phyloP scores from a whole-genome alignment of 2,329 filamentous ascomycete species.

The Scedosporium boydii region DNA sequence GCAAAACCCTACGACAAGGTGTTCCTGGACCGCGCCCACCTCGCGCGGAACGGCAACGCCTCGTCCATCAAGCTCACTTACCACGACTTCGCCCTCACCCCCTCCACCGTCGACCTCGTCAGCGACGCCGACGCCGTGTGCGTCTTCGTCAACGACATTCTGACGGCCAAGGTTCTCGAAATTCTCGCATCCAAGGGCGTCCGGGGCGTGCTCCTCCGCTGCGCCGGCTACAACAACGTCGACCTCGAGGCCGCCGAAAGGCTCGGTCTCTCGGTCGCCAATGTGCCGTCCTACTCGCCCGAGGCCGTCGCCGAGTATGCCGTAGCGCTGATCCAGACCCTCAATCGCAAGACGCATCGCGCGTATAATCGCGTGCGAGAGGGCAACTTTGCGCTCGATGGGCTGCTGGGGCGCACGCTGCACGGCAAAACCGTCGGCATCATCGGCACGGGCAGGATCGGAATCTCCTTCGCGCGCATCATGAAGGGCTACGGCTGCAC shows the following conservation, averaged over 20 bases:
- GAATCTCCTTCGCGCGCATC: slow-evolving; percentile 50
- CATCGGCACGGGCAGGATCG: slow-evolving; percentile 56
- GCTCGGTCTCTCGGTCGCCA: slow-evolving; percentile 51
- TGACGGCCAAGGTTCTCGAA: slow-evolving; percentile 40
- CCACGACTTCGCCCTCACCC: slow-evolving; percentile 47
- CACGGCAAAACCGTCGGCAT: slow-evolving; percentile 57
- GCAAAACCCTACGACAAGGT: slow-evolving; percentile 53
- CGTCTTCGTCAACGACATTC: slow-evolving; percentile 58
- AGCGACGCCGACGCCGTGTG: slow-evolving; percentile 47
- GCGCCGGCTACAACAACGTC: slow-evolving; percentile 60
- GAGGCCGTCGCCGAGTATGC: slow-evolving; percentile 63
- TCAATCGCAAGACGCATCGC: slow-evolving; percentile 59
- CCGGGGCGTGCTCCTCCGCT: slow-evolving; percentile 52
- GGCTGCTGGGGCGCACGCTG: slow-evolving; percentile 51
- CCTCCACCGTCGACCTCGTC: slow-evolving; percentile 47
- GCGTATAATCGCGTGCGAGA: slow-evolving; percentile 60
- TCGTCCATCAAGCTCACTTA: slow-evolving; percentile 39
- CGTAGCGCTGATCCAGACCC: slow-evolving; percentile 56
- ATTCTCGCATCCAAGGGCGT: slow-evolving; percentile 40
- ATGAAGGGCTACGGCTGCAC: slow-evolving; percentile 56
- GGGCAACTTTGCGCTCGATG: slow-evolving; percentile 58
- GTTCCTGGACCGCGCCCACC: slow-evolving; percentile 37
- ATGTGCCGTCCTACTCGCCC: slow-evolving; percentile 59
- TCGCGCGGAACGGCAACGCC: slow-evolving; percentile 20
- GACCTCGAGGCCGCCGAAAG: slow-evolving; percentile 45